Evolutionary conservation across 495 filamentous ascomycete genomes (phyloP).

Genomic region (Penicilliopsis zonata): DNA sequence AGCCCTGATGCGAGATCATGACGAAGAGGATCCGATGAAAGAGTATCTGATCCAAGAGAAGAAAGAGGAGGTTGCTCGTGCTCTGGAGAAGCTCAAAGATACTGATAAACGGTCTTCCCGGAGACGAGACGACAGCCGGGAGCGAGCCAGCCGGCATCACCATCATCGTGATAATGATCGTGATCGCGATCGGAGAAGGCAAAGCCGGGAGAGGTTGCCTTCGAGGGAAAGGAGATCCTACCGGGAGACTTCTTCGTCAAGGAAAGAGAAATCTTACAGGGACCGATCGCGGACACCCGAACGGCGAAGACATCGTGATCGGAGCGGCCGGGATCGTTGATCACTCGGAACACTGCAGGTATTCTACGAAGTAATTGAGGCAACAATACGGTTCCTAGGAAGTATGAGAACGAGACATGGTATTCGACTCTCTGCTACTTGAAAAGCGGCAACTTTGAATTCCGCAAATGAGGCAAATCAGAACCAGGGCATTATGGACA

Average conservation of each 20-base stretch:
- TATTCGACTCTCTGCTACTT: too few relatives aligned
- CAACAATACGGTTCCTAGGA: too few relatives aligned
- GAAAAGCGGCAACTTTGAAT: too few relatives aligned
- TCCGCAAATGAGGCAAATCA: too few relatives aligned
- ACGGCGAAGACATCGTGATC: conserved; percentile 20
- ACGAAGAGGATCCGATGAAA: conserved; percentile 98
- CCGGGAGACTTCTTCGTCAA: conserved; percentile 9
- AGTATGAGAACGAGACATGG: too few relatives aligned
- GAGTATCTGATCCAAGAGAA: conserved; percentile 77
- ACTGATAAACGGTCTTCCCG: conserved; percentile 26
- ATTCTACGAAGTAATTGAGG: too few relatives aligned
- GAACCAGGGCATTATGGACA: too few relatives aligned
- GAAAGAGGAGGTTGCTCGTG: conserved; percentile 69
- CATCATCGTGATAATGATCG: conserved; percentile 41
- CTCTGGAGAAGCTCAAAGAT: conserved; percentile 43
- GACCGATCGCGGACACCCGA: conserved; percentile 26
- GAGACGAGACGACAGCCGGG: conserved; percentile 23
- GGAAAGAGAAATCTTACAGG: conserved; percentile 11
- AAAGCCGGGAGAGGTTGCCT: conserved; percentile 19
- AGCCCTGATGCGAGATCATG: conserved; percentile 63
- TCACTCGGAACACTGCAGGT: neutral
- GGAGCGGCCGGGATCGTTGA: conserved; percentile 13
- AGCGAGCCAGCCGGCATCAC: conserved; percentile 37
- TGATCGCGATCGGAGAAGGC: conserved; percentile 21
- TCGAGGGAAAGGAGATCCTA: conserved; percentile 14